Base-by-base conservation (phyloP, 2,329 filamentous ascomycete species). In the Fusarium verticillioides region DNA sequence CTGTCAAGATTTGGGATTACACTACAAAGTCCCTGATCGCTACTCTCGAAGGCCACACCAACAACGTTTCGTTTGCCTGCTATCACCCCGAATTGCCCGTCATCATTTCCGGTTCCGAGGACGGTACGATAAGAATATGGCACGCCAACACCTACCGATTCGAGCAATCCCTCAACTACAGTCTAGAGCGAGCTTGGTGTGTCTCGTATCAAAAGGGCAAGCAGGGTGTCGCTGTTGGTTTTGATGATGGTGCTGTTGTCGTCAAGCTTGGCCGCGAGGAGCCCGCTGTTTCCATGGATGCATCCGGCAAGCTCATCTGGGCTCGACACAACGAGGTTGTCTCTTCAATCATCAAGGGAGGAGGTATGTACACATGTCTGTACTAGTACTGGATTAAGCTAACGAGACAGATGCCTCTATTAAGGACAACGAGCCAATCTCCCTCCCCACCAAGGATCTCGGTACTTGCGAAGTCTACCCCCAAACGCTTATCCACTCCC, bases 1-100 rank as follows among this genome's bases (percentile, higher is more conserved):
- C 96, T 2, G 94, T 98, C 78, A 98, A 98, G 87, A 91, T 99
- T 62, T 99, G 96, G 96, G 96, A 99, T 81, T 98, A 99, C 86
- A 98, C 96, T 18, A 98, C 95, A 54, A 99, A 99, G 85, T 96
- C 95, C 18, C 87, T 98, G 74, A 98, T 98, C 80, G 96, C 96
- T 36, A 98, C 96, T 6, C 88, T 99, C 53, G 96, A 99, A 83
- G 96, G 96, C 34, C 96, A 99, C 83, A 97, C 95, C 36, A 97
- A 95, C 83, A 99, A 99, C 79, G 96, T 99, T 53, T 98, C 95
- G 6, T 99, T 98, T 80, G 96, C 96, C 56, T 97, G 95, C 83
- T 99, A 98, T 81, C 96, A 99, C 83, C 96, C 96, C 5, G 96
- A 98, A 83, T 87, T 99, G 54, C 96, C 96, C 5, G 92, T 99